These are phyloP conservation scores for Colletotrichum coccodes DNA, from an alignment of 2,329 filamentous ascomycete genomes.

Conservation along the genomic window DNA sequence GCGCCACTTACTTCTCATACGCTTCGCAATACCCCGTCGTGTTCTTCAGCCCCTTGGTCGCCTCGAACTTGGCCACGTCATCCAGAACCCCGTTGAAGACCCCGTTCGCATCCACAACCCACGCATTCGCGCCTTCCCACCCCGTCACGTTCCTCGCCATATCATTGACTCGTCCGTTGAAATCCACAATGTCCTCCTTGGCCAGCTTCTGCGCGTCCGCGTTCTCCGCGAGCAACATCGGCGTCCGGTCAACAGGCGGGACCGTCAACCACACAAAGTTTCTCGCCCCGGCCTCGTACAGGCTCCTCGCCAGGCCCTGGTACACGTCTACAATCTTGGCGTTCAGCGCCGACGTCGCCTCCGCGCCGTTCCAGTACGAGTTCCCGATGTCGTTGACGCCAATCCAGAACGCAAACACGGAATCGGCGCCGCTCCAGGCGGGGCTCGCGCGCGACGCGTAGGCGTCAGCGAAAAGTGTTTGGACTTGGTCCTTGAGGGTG, in stretches of 20 bases:
- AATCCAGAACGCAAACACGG: constrained; percentile 61
- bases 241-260: constrained; percentile 66
- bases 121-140: constrained; percentile 56
- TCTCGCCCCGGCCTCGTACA: constrained; percentile 63
- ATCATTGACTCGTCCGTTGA: constrained; percentile 57
- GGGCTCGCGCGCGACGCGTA: constrained; percentile 48
- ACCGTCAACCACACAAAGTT: constrained; percentile 71
- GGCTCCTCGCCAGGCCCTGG: constrained; percentile 49
- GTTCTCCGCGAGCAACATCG: constrained; percentile 55
- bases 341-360: constrained; percentile 46
- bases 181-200: constrained; percentile 58
- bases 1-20: constrained; percentile 61
- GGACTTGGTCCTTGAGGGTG: constrained; percentile 61
- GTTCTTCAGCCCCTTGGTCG: constrained; percentile 65
- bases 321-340: constrained; percentile 54
- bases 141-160: constrained; percentile 53
- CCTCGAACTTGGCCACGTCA: constrained; percentile 56
- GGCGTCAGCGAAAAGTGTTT: constrained; percentile 32
- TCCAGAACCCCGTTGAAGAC: constrained; percentile 64
- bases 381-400: constrained; percentile 67
- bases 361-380: constrained; percentile 48
- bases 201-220: constrained; percentile 43
- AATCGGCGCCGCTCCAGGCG: constrained; percentile 47
- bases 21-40: constrained; percentile 63
- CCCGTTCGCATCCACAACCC: constrained; percentile 62